phyloP scores from a whole-genome alignment of 2,329 filamentous ascomycete species.

The Coniochaeta pulveracea region DNA sequence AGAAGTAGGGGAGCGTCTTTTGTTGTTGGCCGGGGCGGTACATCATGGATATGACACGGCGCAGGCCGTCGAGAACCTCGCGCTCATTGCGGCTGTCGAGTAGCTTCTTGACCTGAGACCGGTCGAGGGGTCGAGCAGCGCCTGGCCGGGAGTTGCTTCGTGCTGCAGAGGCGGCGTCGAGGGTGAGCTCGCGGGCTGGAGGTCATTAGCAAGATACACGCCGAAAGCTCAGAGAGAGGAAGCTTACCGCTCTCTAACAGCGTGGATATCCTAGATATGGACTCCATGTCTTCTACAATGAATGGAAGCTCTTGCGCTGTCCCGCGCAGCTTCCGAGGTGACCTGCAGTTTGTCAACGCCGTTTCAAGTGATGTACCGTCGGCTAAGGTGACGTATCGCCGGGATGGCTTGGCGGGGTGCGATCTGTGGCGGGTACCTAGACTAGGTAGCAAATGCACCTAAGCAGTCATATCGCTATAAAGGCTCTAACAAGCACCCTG shows the following conservation, averaged over 20 bases:
- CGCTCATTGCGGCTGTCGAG: conserved; percentile 88
- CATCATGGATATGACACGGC: conserved; percentile 88
- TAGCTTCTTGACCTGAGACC: conserved; percentile 84
- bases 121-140: conserved; percentile 52
- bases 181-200: conserved; percentile 84
- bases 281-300: too few relatives aligned
- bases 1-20: conserved; percentile 86
- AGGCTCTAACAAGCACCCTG: too few relatives aligned
- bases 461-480: too few relatives aligned
- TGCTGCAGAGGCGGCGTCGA: conserved; percentile 90
- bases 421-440: too few relatives aligned
- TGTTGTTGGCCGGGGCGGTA: conserved; percentile 85
- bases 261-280: conserved; percentile 84
- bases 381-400: too few relatives aligned
- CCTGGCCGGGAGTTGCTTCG: conserved; percentile 47
- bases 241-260: conserved; percentile 83
- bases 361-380: too few relatives aligned
- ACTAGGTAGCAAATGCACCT: too few relatives aligned
- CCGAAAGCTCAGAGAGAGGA: background rate
- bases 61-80: conserved; percentile 84
- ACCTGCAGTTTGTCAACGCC: too few relatives aligned
- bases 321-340: too few relatives aligned
- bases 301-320: too few relatives aligned
- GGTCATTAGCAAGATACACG: background rate
- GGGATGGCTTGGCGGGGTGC: too few relatives aligned